Base-by-base conservation (phyloP, 257 asterid genomes). In the Lavandula angustifolia region DNA sequence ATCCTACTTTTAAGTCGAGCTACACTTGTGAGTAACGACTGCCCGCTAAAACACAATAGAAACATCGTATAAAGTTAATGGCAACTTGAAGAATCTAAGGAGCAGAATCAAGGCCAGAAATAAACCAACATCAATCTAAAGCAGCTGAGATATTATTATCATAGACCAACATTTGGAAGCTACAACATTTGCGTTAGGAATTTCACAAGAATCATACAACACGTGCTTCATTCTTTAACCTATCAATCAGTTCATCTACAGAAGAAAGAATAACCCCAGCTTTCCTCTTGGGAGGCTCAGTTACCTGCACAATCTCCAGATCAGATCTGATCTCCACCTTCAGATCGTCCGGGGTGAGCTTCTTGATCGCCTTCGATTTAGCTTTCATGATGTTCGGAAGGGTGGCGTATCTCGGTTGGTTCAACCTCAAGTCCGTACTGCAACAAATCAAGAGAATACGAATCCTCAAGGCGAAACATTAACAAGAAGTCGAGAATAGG, bases 341-440 rank as follows among this genome's bases (percentile, higher is more conserved):
- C 82, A 92, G 70, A 43, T 92, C 95, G 61, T 80, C 72, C 0
- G 88, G 95, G 52, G 84, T 89, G 4, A 82, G 54, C 73, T 87
- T 92, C 89, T 84, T 84, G 66, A 92, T 84, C 32, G 66, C 78
- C 81, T 92, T 92, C 16, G 95, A 85, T 71, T 89, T 92, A 1
- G 99, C 99, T 78, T 92, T 92, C 99, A 89, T 92, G 51, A 92
- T 92, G 82, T 92, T 92, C 0, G 97, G 97, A 41, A 92, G 99
- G 9, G 96, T 89, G 4, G 99, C 97, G 37, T 89, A 92, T 69
- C 98, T 81, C 5, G 96, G 96, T 75, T 89, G 97, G 77, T 89
- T 92, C 85, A 89, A 61, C 60, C 98, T 91, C 87, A 92, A 67
- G 60, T 92, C 97, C 44, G 97, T 81, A 52, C 98, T 92, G 96